Percentiles rank a stretch among this genome's conserved stretches.
Evolutionary conservation across 768 basidiomycete genomes (phyloP).

Genomic region (Cyclocybe cylindracea): DNA sequence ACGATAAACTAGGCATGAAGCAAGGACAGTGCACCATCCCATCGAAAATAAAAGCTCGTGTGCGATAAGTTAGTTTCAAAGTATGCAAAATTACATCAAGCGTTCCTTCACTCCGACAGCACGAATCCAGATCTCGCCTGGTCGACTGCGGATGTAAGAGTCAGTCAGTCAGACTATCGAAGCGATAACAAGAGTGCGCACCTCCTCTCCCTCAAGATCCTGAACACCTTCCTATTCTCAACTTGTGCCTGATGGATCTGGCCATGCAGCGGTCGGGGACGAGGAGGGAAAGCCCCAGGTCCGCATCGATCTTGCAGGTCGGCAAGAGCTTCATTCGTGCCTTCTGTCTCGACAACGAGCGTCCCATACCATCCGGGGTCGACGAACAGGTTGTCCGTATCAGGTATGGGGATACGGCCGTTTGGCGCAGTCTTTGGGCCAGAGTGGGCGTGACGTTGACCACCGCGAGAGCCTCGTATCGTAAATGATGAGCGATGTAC

Average conservation of each 20-base stretch:
- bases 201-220: conserved; percentile 81
- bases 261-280: conserved; percentile 42
- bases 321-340: conserved; percentile 81
- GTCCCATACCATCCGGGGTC: conserved; percentile 85
- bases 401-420: conserved; percentile 53
- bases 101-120: conserved; percentile 57
- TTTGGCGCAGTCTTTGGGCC: conserved; percentile 20
- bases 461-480: conserved; percentile 49
- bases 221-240: conserved; percentile 47
- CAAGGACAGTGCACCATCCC: no score
- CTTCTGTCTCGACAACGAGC: conserved; percentile 82
- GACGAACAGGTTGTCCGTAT: conserved; percentile 54
- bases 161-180: background rate
- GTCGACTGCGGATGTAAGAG: conserved; percentile 47
- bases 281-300: conserved; percentile 63
- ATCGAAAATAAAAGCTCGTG: no score
- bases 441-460: conserved; percentile 30
- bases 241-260: conserved; percentile 40
- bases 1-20: no score
- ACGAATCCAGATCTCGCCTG: conserved; percentile 72
- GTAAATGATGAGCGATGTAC: conserved; percentile 78
- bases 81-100: conserved; percentile 5
- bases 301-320: conserved; percentile 79
- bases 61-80: background rate
- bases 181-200: conserved; percentile 11